phyloP scores from a whole-genome alignment of 2,329 filamentous ascomycete species.

The Sarocladium oryzae region DNA sequence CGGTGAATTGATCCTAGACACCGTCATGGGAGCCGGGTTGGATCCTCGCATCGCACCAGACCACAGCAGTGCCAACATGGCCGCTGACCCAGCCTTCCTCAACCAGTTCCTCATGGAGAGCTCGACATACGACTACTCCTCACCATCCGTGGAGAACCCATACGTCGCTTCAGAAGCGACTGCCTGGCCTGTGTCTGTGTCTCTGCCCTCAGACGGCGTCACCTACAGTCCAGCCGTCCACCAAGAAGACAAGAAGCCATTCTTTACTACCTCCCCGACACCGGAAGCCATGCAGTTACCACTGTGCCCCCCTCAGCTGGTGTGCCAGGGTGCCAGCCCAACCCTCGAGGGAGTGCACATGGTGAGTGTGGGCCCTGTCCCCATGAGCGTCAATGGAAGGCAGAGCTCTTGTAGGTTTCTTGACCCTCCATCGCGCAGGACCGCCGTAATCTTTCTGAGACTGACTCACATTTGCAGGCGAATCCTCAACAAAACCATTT shows the following conservation, averaged over 20 bases:
- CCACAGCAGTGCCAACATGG: slow-evolving; percentile 9
- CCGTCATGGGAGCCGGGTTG: slow-evolving; percentile 16
- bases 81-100: not conserved
- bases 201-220: not conserved
- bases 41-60: slow-evolving; percentile 29
- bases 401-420: too few species aligned
- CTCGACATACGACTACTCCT: not conserved
- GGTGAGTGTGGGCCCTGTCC: too few species aligned
- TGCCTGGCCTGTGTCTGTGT: not conserved
- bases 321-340: not conserved
- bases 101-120: not conserved
- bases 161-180: not conserved
- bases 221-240: not conserved
- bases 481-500: too few species aligned
- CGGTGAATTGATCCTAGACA: not conserved
- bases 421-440: too few species aligned
- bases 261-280: not conserved
- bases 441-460: too few species aligned
- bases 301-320: not conserved
- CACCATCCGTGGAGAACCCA: not conserved
- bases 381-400: too few species aligned
- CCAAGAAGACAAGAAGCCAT: not conserved
- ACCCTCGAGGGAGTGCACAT: too few species aligned
- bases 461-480: too few species aligned
- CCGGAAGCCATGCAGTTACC: not conserved